Evolutionary conservation across 2,329 filamentous ascomycete genomes (phyloP).

Genomic region (Hymenoscyphus linearis): DNA sequence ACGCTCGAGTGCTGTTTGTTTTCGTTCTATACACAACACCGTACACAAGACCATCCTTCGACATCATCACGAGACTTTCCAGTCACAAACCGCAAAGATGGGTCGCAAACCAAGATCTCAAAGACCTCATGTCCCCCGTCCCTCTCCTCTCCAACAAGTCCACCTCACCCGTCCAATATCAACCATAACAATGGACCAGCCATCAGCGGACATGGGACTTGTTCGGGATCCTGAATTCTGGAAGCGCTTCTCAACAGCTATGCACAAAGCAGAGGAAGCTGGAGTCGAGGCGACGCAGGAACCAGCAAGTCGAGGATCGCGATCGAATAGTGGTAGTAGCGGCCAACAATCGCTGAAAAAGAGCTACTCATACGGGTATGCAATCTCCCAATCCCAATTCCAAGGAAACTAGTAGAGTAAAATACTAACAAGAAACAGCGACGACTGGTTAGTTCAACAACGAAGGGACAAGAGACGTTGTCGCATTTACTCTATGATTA

Average conservation of each 20-base stretch:
- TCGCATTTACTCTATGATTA: conserved; percentile 20
- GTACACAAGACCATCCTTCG: not conserved
- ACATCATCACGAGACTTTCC: conserved; percentile 1
- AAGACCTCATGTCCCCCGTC: conserved; percentile 19
- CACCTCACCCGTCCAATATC: conserved; percentile 23
- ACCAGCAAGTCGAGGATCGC: not conserved
- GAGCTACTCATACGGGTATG: conserved; percentile 10
- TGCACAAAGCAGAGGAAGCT: conserved; percentile 27
- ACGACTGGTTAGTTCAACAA: conserved; percentile 32
- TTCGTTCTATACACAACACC: not conserved
- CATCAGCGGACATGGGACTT: conserved; percentile 20
- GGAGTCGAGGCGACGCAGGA: conserved; percentile 21
- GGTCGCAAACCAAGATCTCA: conserved; percentile 20
- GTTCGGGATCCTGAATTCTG: conserved; percentile 32
- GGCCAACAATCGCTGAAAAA: conserved; percentile 9
- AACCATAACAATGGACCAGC: not conserved
- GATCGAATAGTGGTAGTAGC: conserved; percentile 13
- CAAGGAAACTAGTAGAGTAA: not conserved
- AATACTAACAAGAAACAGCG: conserved; percentile 13
- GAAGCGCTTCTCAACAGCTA: conserved; percentile 31
- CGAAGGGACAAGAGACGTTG: conserved; percentile 28
- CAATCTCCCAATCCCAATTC: not conserved
- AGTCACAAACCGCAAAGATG: conserved; percentile 13
- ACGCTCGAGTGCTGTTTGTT: not conserved
- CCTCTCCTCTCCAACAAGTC: conserved; percentile 31